A percentile compares a stretch with the other conserved stretches of the same genome.
Conservation (phyloP, 768 basidiomycete species). For the Mycena chlorophos region DNA sequence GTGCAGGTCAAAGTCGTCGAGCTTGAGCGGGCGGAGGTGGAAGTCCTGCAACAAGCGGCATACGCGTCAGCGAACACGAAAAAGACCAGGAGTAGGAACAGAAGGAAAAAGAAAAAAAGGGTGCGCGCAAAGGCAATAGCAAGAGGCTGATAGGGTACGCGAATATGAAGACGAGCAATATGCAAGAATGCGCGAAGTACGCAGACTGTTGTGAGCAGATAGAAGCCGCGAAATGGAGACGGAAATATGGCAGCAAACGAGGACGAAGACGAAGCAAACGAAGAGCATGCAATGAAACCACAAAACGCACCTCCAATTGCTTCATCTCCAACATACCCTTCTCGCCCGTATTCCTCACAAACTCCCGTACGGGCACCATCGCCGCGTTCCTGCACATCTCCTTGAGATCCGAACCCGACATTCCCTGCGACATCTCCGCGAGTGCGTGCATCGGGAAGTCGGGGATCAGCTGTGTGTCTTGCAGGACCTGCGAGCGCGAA, state of each 20-base stretch:
- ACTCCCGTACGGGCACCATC: constrained; percentile 89
- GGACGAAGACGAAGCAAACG: not conserved
- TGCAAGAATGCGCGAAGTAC: too few relatives aligned
- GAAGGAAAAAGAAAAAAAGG: too few relatives aligned
- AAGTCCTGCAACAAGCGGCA: constrained; percentile 57
- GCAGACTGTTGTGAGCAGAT: too few relatives aligned
- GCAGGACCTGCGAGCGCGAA: constrained; percentile 67
- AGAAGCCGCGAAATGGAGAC: too few relatives aligned
- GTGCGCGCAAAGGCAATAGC: too few relatives aligned
- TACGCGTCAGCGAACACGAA: not conserved
- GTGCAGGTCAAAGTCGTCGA: constrained; percentile 61
- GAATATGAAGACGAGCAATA: too few relatives aligned
- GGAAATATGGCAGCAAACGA: too few relatives aligned
- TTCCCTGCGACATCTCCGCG: constrained; percentile 67
- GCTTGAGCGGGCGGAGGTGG: constrained; percentile 65
- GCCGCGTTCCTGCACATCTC: constrained; percentile 93
- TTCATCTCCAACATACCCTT: constrained; percentile 48
- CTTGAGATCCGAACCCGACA: constrained; percentile 87
- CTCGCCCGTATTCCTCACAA: constrained; percentile 55
- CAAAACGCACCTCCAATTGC: constrained; percentile 48
- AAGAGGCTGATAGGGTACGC: too few relatives aligned
- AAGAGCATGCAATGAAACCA: not conserved
- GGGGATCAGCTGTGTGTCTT: constrained; percentile 66
- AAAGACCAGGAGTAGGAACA: not conserved
- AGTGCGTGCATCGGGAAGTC: constrained; percentile 62